Conservation (phyloP, 2,329 filamentous ascomycete genomes). For the Alternaria dauci region DNA sequence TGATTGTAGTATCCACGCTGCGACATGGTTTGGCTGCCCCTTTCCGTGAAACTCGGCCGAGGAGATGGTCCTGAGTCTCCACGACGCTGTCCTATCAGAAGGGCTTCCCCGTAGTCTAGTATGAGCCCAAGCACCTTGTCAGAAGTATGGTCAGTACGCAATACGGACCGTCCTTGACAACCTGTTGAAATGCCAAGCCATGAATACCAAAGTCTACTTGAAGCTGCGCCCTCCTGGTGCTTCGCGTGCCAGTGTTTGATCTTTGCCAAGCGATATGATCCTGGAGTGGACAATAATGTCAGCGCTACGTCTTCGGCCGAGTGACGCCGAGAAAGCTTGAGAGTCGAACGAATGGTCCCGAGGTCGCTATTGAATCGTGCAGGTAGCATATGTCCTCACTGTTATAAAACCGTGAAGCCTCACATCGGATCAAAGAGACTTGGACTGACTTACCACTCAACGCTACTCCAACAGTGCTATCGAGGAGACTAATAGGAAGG, state of each 20-base stretch:
- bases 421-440: background rate
- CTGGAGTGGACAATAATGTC: background rate
- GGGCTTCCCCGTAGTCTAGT: background rate
- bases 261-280: background rate
- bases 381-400: background rate
- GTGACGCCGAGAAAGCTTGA: slow-evolving; percentile 7
- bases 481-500: background rate
- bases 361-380: background rate
- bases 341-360: background rate
- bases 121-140: background rate
- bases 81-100: background rate
- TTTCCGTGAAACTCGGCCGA: background rate
- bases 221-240: background rate
- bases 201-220: background rate
- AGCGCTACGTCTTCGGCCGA: background rate
- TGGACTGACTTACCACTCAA: background rate
- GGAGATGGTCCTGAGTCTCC: background rate
- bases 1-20: background rate
- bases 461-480: background rate
- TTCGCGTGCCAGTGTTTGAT: background rate
- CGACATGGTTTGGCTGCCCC: background rate
- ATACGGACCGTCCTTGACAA: background rate
- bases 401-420: background rate
- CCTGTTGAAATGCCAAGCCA: background rate
- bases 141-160: background rate